These are phyloP conservation scores for Arachnomyces sp. DNA, from an alignment of 2,329 filamentous ascomycete genomes.

Conservation along the genomic window DNA sequence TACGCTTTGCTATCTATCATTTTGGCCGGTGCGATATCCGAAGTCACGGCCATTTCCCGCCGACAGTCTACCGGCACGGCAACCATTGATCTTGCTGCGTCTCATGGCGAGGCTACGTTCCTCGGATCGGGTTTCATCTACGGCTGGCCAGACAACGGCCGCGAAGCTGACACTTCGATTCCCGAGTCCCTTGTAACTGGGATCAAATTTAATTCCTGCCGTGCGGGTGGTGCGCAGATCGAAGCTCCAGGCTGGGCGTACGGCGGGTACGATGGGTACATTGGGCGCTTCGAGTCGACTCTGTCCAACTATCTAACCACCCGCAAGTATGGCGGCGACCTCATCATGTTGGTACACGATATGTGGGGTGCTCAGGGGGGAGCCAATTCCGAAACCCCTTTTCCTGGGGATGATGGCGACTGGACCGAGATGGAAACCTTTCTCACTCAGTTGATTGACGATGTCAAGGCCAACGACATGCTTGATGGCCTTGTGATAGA, in stretches of 20 bases:
- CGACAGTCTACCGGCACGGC: background rate
- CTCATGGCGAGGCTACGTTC: slow-evolving; percentile 25
- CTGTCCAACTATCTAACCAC: slow-evolving; percentile 40
- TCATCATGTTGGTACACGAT: slow-evolving; percentile 41
- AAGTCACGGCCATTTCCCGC: no score
- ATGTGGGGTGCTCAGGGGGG: slow-evolving; percentile 41
- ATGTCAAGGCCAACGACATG: slow-evolving; percentile 32
- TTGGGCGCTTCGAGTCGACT: slow-evolving; percentile 35
- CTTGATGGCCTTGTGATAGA: slow-evolving; percentile 37
- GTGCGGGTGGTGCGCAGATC: slow-evolving; percentile 37
- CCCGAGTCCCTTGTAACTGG: slow-evolving; percentile 32
- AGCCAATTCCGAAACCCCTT: slow-evolving; percentile 29
- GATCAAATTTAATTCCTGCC: slow-evolving; percentile 33
- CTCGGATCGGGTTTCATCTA: slow-evolving; percentile 37
- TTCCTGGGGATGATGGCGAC: slow-evolving; percentile 43
- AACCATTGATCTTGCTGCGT: slow-evolving; percentile 22
- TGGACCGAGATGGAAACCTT: slow-evolving; percentile 41
- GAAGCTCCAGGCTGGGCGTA: background rate
- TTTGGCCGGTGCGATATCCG: no score
- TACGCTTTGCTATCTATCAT: no score
- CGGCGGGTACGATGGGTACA: slow-evolving; percentile 18
- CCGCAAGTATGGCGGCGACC: slow-evolving; percentile 34
- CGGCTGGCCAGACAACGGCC: slow-evolving; percentile 31
- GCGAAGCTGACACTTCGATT: slow-evolving; percentile 21
- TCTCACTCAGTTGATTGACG: slow-evolving; percentile 30